Evolutionary conservation across 2,329 filamentous ascomycete species (phyloP), one percentile per base, ranked within the genome.

Genomic region (Paecilomyces dactylethromorphus): DNA sequence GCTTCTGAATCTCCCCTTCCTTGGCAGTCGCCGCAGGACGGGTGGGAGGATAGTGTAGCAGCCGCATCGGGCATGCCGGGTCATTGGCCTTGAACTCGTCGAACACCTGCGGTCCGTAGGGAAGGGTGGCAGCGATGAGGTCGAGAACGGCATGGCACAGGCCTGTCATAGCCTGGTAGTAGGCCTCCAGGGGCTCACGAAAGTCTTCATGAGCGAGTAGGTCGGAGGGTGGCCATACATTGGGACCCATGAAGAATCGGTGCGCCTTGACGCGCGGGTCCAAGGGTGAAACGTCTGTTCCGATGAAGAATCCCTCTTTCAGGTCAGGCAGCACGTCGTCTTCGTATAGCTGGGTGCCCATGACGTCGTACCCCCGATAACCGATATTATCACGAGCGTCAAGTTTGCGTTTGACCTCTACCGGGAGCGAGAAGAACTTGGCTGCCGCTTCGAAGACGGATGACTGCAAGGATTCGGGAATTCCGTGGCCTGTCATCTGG

Each of bases 1-100:
- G 67, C 39, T 35, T 69, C 54, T 69, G 66, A 6, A 15, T 2
- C 12, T 39, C 35, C n/a, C 13, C 13, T 6, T 39, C 35, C 5
- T 6, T n/a, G 3, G 35, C 13, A 29, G 74, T 67, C 4, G 62
- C 64, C 21, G 75, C 3, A 63, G 69, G 71, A 58, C 76, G 75
- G 26, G 26, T 29, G 0, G 79, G 74, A 1, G 79, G 79, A 63
- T 83, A 83, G 63, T 82, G 79, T 12, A 83, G 74, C 52, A 83
- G 63, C 26, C 79, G 71, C 63, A 79, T 70, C 15, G 76, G 76
- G 35, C 74, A 77, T 13, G 79, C 72, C 2, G 79, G 75, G 33
- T 79, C 75, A 55, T 75, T 72, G 56, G 73, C 18, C 10, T 56
- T 70, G 55, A 81, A 81, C 5, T 76, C 71, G 32, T 73, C 66